Base-by-base conservation (phyloP, 179 eudicot genomes). In the Spinacia oleracea region DNA sequence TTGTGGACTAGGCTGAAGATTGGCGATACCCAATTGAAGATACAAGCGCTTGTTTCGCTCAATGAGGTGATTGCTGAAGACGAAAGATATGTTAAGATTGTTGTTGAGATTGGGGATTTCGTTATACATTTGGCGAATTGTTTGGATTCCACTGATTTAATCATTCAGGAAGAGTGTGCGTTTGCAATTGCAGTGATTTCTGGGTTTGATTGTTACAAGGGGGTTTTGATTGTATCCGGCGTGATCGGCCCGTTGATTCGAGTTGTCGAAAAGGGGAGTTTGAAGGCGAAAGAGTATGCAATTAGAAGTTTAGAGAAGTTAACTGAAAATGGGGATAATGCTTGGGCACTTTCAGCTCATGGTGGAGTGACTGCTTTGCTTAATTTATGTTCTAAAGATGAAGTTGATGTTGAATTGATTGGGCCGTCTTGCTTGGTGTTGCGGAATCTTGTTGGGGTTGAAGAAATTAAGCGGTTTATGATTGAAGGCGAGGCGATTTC, bases 311-410 rank as follows among this genome's bases (percentile, higher is more conserved):
- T 96, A 77, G 69, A 56, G 80, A 89, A 87, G 62, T 63, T 96
- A 32, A 96, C 99, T 0, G 88, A 85, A 81, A 96, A 93, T 78
- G 90, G 93, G 0, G 93, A 92, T 14, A 93, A 93, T 77, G 96
- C 89, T 8, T 96, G 99, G 99, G 89, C 94, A 1, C 74, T 96
- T 69, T 93, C 97, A 0, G 96, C 99, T 75, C 97, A 96, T 73
- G 97, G 98, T 1, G 99, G 99, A 9, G 97, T 90, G 6, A 87
- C 88, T 40, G 84, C 79, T 4, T 80, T 96, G 73, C 68, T 96
- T 56, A 84, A 85, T 72, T 74, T 93, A 0, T 89, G 94, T 42
- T 76, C 85, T 12, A 81, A 42, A 9, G 76, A 64, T 27, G 86
- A 88, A 58, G 72, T 80, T 75, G 81, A 65, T 27, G 45, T 15